Conservation (phyloP, 805 yeast genomes). For the Candida boleticola region DNA sequence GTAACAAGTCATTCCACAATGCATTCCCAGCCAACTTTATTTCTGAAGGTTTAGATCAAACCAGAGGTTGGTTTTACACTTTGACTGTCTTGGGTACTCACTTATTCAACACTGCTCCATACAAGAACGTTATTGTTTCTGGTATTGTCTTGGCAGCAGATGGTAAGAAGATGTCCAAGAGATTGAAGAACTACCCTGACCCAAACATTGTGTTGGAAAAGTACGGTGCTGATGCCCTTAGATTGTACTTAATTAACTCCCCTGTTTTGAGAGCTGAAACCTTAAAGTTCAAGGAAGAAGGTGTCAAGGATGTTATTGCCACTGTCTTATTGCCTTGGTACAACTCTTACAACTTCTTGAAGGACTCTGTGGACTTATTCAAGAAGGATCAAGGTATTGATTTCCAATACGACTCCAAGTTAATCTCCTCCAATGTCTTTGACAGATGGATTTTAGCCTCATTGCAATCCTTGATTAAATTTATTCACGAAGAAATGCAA, state of each 20-base stretch:
- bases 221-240: constrained; percentile 97
- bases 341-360: constrained; percentile 95
- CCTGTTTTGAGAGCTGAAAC: constrained; percentile 97
- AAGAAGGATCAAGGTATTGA: constrained; percentile 71
- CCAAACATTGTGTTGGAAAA: constrained; percentile 77
- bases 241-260: constrained; percentile 93
- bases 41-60: constrained; percentile 98
- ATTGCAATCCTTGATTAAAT: constrained; percentile 85
- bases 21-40: constrained; percentile 97
- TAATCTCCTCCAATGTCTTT: constrained; percentile 83
- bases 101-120: constrained; percentile 88
- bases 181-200: constrained; percentile 97
- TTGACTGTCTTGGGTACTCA: constrained; percentile 94
- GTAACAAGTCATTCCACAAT: constrained; percentile 44
- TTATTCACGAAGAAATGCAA: constrained; percentile 85
- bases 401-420: constrained; percentile 66
- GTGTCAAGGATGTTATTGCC: constrained; percentile 96
- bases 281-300: constrained; percentile 95
- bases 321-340: constrained; percentile 98
- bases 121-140: constrained; percentile 89
- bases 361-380: constrained; percentile 84
- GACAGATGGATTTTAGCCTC: constrained; percentile 97
- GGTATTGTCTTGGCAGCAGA: constrained; percentile 98
- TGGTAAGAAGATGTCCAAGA: constrained; percentile 99
- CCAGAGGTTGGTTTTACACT: constrained; percentile 99